These are phyloP conservation scores for Phytophthora megakarya DNA, from an alignment of 352 stramenopile genomes.

Conservation along the genomic window DNA sequence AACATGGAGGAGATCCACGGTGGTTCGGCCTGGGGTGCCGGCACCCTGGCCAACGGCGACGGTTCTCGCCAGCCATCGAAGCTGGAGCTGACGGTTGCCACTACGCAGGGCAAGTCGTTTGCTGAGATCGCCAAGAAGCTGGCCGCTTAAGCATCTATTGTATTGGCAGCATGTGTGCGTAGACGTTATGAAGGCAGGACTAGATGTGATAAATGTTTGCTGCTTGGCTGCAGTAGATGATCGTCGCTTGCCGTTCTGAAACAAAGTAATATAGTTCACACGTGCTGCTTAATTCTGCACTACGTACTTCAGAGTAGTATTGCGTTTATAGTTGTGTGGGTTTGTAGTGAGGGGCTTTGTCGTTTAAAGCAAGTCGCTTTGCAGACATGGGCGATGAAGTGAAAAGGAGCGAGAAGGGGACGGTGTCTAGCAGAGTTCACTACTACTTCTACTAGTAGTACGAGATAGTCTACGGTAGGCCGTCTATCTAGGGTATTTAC, in stretches of 20 bases:
- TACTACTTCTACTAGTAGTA: too few species aligned
- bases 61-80: constrained; percentile 67
- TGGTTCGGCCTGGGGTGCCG: constrained; percentile 31
- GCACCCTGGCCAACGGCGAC: constrained; percentile 27
- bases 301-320: too few species aligned
- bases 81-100: constrained; percentile 78
- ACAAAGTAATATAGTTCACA: background rate
- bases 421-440: too few species aligned
- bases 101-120: constrained; percentile 85
- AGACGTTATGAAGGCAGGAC: background rate
- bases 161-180: background rate
- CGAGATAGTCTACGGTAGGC: too few species aligned
- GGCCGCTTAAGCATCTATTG: constrained; percentile 38
- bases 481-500: too few species aligned
- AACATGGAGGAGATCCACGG: constrained; percentile 40
- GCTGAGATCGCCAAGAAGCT: constrained; percentile 81
- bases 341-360: background rate
- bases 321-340: background rate
- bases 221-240: background rate
- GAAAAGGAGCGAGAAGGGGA: too few species aligned
- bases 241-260: background rate
- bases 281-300: background rate
- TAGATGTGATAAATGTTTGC: background rate
- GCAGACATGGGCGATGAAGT: too few species aligned
- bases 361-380: too few species aligned